Evolutionary conservation across 108 stramenopile genomes (phyloP).

Genomic region (Asterionellopsis glacialis): DNA sequence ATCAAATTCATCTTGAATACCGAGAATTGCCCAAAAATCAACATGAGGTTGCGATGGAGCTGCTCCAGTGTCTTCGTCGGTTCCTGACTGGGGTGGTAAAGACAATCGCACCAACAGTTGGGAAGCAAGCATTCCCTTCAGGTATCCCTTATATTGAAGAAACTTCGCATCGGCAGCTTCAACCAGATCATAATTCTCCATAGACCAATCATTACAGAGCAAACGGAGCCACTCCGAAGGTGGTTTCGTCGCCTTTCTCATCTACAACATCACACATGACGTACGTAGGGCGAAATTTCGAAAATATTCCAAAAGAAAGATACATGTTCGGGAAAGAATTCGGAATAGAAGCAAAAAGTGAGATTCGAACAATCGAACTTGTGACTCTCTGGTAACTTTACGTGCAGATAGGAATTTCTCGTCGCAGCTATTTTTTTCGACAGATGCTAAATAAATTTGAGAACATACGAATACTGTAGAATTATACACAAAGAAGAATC

Average conservation of each 20-base stretch:
- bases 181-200: slow-evolving; percentile 37
- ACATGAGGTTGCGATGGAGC: slow-evolving; percentile 4
- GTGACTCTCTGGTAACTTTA: no score
- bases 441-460: no score
- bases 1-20: slow-evolving; percentile 71
- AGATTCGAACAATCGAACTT: no score
- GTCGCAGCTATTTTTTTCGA: no score
- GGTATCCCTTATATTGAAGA: slow-evolving; percentile 65
- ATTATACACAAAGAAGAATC: no score
- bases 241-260: slow-evolving; percentile 58
- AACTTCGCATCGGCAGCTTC: slow-evolving; percentile 51
- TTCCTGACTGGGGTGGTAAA: slow-evolving; percentile 20
- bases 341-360: no score
- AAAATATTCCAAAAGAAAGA: no score
- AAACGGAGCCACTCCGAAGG: slow-evolving; percentile 75
- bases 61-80: slow-evolving; percentile 4
- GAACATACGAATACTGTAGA: no score
- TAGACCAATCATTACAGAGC: slow-evolving; percentile 65
- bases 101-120: slow-evolving; percentile 67
- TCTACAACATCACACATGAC: slow-evolving; percentile 24
- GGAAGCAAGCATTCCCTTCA: slow-evolving; percentile 55
- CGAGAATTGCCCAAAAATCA: slow-evolving; percentile 73
- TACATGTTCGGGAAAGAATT: no score
- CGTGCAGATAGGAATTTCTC: no score
- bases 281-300: background rate